Base-by-base conservation (phyloP, 169 alveolate genomes). In the Cryptosporidium felis region DNA sequence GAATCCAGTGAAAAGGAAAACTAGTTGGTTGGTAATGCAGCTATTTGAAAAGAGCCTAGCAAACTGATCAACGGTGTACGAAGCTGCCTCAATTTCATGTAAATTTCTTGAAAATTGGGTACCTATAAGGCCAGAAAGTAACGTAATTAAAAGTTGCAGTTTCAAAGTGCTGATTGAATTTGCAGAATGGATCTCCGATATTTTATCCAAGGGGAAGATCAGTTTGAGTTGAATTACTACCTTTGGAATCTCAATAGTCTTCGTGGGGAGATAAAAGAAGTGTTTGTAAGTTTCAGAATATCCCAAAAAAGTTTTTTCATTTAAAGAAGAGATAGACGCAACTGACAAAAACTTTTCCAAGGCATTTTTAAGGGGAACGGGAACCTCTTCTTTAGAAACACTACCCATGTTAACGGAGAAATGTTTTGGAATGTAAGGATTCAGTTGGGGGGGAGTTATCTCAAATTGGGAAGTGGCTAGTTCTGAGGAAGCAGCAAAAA, bases 351-450 rank as follows among this genome's bases (percentile, higher is more conserved):
- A 51, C 28, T 53, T 74, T 46, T 16, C 5, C 16, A 74, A 10
- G 14, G 66, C 53, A 28, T 47, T 42, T 21, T 26, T 16, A 18
- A 74, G 40, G 9, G 60, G 49, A n/a, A 53, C 38, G 0, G 82
- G 82, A 2, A 51, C 38, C 4, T 74, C 38, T n/a, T 74, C 67
- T 2, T 30, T 42, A 21, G 6, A 3, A 8, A 74, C 56, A 6
- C 14, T 18, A 0, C 2, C 10, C 6, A 51, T 38, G 18, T 49
- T 18, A 32, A 6, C 40, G 2, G 82, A 51, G 21, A 74, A 74
- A 34, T 74, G 44, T 21, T 9, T 32, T 34, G 82, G 40, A 5
- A 53, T 23, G 23, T 74, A 74, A 16, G 63, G 63, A 34, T 74
- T 74, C 21, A n/a, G n/a, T 34, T 8, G n/a, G 6, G 82, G 51